Base-by-base conservation (phyloP, 306 rosid genomes). In the Castanea mollissima region DNA sequence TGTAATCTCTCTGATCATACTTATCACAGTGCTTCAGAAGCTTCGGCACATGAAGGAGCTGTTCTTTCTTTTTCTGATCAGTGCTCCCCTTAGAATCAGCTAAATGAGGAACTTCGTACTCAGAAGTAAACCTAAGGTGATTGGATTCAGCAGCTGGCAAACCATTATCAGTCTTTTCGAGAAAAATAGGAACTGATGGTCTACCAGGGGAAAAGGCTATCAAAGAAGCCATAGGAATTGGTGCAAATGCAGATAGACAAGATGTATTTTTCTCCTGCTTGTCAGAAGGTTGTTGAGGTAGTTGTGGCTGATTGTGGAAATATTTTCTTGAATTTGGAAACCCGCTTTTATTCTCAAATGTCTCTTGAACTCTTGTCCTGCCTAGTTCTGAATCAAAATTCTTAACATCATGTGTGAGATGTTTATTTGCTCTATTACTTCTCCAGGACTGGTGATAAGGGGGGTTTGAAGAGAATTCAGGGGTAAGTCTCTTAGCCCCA, bases 401-500 rank as follows among this genome's bases (percentile, higher is more conserved):
- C 67, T 77, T 29, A 56, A 21, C 68, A 38, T 51, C 83, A 23
- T 35, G 41, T 57, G 65, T 13, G 70, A 18, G 25, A 11, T 70
- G 79, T 57, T 86, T 81, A 83, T 69, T 63, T 71, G 76, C 74
- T 32, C 71, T 78, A 56, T 72, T 76, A 55, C 73, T 65, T 49
- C 55, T 81, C 58, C 58, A 57, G 72, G 78, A 78, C 64, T 78
- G 81, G 75, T n/a, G 55, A 73, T 56, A 59, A 51, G 74, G 56
- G 23, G 78, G 46, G 56, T 71, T 83, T n/a, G 44, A 62, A 18
- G 86, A 77, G 74, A 15, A 25, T 25, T 69, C 78, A 68, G 84
- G 74, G 41, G 65, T 78, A 69, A 78, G 76, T 76, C 84, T 70
- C 77, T 84, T 82, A 27, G 63, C 74, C 80, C 86, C 86, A 23